Base-by-base conservation (phyloP, 345 rosid species). In the Jatropha curcas region DNA sequence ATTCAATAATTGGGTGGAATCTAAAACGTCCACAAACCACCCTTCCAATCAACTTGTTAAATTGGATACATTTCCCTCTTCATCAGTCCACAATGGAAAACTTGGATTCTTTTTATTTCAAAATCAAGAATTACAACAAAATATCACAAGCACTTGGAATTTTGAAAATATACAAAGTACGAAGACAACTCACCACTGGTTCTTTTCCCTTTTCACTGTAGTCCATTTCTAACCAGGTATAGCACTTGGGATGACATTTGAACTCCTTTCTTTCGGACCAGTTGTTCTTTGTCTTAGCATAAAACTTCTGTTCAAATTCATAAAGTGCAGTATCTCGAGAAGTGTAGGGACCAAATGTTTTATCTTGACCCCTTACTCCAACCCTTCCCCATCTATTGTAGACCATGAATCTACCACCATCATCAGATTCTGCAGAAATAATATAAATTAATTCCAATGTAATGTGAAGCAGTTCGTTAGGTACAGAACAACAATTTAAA, bases 311-410 rank as follows among this genome's bases (percentile, higher is more conserved):
- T 67, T 77, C 78, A 72, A 94, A 94, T 77, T 85, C 86, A 6
- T 67, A 35, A 76, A 86, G 75, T 68, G 96, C 97, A 68, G 53
- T 57, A 67, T 85, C 85, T 37, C 27, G 81, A 25, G 87, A 80
- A 79, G 85, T 81, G 73, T 61, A 87, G 70, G 97, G 96, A 35
- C 96, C 97, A 66, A 75, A 82, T 75, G 88, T 17, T 71, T 91
- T 94, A 75, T 82, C 86, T 82, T 88, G 98, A 74, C 97, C 98
- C 83, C 85, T 89, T 24, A 86, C 80, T 56, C 98, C 97, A 76
- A 92, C 96, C 82, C 98, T 88, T 22, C 98, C 97, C 98, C 98
- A 94, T 85, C 93, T 90, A 60, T 62, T 75, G 78, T 86, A 87
- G 55, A 90, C 90, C 81, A 86, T 82, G 81, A 84, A 94, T 72